Evolutionary conservation across 495 filamentous ascomycete species (phyloP).

Genomic region (Hypoxylon subgilvum): DNA sequence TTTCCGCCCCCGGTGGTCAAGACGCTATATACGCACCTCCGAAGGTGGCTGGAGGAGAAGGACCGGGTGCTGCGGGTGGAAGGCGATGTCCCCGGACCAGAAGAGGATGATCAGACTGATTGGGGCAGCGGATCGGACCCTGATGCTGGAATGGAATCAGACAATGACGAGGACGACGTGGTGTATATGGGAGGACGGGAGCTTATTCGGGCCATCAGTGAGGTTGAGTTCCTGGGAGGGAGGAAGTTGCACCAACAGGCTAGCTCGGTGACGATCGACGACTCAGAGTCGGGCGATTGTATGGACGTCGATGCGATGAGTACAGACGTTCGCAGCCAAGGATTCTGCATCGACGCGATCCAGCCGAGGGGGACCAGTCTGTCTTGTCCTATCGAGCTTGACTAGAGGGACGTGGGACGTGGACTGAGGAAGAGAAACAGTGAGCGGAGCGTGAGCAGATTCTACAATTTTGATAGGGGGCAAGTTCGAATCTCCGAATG

Average conservation of each 20-base stretch:
- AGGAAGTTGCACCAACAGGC: slow-evolving; percentile 1
- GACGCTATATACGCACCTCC: slow-evolving; percentile 64
- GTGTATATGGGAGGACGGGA: slow-evolving; percentile 26
- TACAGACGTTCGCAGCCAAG: slow-evolving; percentile 7
- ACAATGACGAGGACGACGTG: slow-evolving; percentile 18
- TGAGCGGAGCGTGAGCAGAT: no score
- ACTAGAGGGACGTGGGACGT: not conserved
- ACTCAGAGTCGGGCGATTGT: slow-evolving; percentile 15
- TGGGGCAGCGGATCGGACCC: not conserved
- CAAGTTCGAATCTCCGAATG: no score
- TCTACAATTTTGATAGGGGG: no score
- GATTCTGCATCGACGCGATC: slow-evolving; percentile 2
- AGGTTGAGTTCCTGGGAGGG: slow-evolving; percentile 21
- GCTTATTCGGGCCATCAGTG: slow-evolving; percentile 2
- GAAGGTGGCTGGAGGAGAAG: slow-evolving; percentile 59
- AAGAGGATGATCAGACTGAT: slow-evolving; percentile 20
- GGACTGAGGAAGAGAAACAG: not conserved
- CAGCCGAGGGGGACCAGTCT: not conserved
- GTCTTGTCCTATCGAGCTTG: slow-evolving; percentile 16
- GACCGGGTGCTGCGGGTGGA: slow-evolving; percentile 50
- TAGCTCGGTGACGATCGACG: slow-evolving; percentile 17
- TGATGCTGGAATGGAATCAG: not conserved
- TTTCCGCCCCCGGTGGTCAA: slow-evolving; percentile 72
- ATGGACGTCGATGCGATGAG: slow-evolving; percentile 31
- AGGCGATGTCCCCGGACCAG: slow-evolving; percentile 28